Evolutionary conservation across 2,329 filamentous ascomycete genomes (phyloP), one percentile per base, ranked within the genome.

Genomic region (Mycogone perniciosa): DNA sequence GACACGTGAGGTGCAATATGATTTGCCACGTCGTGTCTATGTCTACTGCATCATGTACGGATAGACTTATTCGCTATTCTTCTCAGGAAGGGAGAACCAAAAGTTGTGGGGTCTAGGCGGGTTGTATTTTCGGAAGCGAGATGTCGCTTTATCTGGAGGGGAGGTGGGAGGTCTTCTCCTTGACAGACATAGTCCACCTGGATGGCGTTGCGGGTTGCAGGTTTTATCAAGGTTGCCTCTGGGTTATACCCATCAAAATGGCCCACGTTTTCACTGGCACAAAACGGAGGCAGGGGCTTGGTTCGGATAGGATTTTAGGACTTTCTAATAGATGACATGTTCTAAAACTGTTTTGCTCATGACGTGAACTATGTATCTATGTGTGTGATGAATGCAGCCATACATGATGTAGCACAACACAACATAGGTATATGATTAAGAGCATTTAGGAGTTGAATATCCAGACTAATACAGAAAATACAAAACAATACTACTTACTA

Each of bases 31-130:
- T 57, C 57, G 59, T 58, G 44, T 37, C 42, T 37, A 44, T 33
- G 48, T 54, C 48, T 54, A 54, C 46, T 66, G 60, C 63, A 65
- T 67, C 61, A 64, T 70, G 64, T 68, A 70, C 65, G 62, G 67
- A 66, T 70, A 71, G 68, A 70, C 61, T 67, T 68, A 57, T 63
- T 68, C 67, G 65, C 64, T 64, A 69, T 65, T 65, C 64, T 66
- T 63, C 59, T 63, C 60, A 61, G 60, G 59, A 66, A 63, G 62
- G 63, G 62, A 61, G 61, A 61, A 60, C 60, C 60, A 69, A 65
- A 68, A 65, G 58, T 64, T 64, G 57, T 54, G 57, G 59, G 64
- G 58, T 62, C 54, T 54, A 47, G 61, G 57, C 61, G 61, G 61
- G 56, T 59, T 52, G 54, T 40, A 50, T 44, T 44, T 41, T 44